phyloP scores from a whole-genome alignment of 371 early-diverging fungal species.

The Mucor velutinosus region DNA sequence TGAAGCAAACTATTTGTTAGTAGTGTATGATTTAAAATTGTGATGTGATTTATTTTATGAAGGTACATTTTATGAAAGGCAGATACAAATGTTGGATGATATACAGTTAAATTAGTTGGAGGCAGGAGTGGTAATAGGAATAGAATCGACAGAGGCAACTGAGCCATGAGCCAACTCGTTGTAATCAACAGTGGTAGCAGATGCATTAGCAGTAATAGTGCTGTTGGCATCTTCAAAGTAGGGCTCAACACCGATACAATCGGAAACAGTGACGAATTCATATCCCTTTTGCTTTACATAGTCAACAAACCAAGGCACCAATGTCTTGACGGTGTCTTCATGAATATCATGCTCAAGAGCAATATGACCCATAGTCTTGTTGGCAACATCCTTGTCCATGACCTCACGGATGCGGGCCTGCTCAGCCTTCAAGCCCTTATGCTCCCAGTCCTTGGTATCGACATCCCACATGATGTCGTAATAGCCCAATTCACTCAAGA shows the following conservation, averaged over 20 bases:
- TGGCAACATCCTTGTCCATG: slow-evolving; percentile 15
- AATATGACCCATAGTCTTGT: slow-evolving; percentile 37
- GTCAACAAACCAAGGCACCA: slow-evolving; percentile 39
- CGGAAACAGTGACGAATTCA: slow-evolving; percentile 42
- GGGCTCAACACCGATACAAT: slow-evolving; percentile 32
- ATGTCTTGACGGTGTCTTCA: slow-evolving; percentile 34
- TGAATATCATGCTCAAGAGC: slow-evolving; percentile 46
- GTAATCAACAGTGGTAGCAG: background rate
- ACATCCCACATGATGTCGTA: slow-evolving; percentile 58
- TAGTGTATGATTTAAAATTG: too few relatives aligned
- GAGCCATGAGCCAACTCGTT: background rate
- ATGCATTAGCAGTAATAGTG: background rate
- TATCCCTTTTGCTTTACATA: slow-evolving; percentile 36
- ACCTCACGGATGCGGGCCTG: slow-evolving; percentile 15
- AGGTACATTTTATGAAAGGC: too few relatives aligned
- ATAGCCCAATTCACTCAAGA: slow-evolving; percentile 49
- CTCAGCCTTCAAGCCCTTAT: slow-evolving; percentile 22
- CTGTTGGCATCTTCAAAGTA: slow-evolving; percentile 8
- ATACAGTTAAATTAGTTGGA: background rate
- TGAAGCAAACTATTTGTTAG: too few relatives aligned
- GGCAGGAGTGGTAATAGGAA: background rate
- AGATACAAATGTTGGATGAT: background rate
- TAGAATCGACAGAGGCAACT: background rate
- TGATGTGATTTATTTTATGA: too few relatives aligned
- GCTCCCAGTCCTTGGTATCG: slow-evolving; percentile 56